Evolutionary conservation across 2,329 filamentous ascomycete genomes (phyloP).

Genomic region (Verticillium dahliae): DNA sequence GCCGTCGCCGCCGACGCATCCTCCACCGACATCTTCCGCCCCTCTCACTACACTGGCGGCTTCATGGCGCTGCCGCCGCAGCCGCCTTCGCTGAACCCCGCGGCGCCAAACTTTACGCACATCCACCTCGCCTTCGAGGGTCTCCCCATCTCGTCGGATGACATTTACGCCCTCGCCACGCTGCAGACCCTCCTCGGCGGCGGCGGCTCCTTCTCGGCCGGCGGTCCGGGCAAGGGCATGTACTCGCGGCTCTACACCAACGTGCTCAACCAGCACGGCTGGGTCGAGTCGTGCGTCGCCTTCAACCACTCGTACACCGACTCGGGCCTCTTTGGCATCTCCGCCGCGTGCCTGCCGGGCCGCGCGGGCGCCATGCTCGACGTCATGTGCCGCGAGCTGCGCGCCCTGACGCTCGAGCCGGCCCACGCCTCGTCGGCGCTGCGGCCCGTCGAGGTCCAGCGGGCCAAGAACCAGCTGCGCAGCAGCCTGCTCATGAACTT

Average conservation of each 20-base stretch:
- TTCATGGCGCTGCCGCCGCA: slow-evolving; percentile 81
- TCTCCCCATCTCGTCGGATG: slow-evolving; percentile 78
- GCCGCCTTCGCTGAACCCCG: slow-evolving; percentile 70
- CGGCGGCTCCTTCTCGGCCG: slow-evolving; percentile 92
- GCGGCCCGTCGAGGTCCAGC: slow-evolving; percentile 70
- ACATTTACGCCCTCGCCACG: slow-evolving; percentile 94
- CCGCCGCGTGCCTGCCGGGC: slow-evolving; percentile 74
- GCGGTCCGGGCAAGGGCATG: slow-evolving; percentile 97
- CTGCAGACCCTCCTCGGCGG: slow-evolving; percentile 93
- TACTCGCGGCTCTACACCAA: slow-evolving; percentile 97
- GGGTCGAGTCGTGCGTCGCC: slow-evolving; percentile 91
- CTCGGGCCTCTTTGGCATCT: slow-evolving; percentile 90
- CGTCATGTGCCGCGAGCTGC: slow-evolving; percentile 88
- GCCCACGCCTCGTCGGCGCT: slow-evolving; percentile 67
- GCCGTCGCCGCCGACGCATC: slow-evolving; percentile 44
- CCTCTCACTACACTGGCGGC: slow-evolving; percentile 86
- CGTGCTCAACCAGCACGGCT: slow-evolving; percentile 93
- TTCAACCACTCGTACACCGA: slow-evolving; percentile 99
- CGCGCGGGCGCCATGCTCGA: slow-evolving; percentile 81
- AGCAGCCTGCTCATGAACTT: slow-evolving; percentile 93
- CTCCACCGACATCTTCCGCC: slow-evolving; percentile 49
- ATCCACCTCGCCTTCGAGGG: slow-evolving; percentile 96
- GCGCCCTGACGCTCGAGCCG: slow-evolving; percentile 66
- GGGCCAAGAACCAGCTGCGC: slow-evolving; percentile 94
- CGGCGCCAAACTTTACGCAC: slow-evolving; percentile 76